Evolutionary conservation across 2,329 filamentous ascomycete species (phyloP).

Genomic region (Fusarium chuoi): DNA sequence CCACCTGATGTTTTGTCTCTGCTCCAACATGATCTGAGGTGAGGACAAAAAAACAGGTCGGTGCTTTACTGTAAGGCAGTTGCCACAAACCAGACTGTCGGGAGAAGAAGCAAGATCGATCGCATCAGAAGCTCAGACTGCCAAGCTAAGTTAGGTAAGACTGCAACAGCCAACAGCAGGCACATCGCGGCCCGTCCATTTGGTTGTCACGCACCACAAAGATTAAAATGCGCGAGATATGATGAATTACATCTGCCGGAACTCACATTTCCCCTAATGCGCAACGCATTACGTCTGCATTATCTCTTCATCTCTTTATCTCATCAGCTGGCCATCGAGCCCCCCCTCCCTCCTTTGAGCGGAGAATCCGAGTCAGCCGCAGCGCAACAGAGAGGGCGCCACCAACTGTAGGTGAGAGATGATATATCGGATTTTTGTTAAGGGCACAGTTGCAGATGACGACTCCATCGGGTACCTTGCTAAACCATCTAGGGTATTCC

Average conservation of each 20-base stretch:
- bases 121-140: conserved; percentile 8
- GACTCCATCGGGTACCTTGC: conserved; percentile 11
- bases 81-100: conserved; percentile 27
- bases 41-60: conserved; percentile 8
- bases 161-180: conserved; percentile 4
- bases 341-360: not conserved
- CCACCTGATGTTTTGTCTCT: not conserved
- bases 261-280: not conserved
- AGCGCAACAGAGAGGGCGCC: not conserved
- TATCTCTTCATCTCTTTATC: conserved; percentile 10
- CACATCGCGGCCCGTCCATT: conserved; percentile 12
- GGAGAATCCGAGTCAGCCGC: conserved; percentile 5
- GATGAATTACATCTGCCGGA: conserved; percentile 2
- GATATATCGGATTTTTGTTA: conserved; percentile 28
- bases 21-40: not conserved
- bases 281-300: conserved; percentile 1
- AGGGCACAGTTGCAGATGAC: conserved; percentile 6
- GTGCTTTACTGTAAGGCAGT: conserved; percentile 2
- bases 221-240: not conserved
- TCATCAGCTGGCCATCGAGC: conserved; percentile 1
- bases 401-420: conserved; percentile 24
- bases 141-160: conserved; percentile 16
- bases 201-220: conserved; percentile 16
- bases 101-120: conserved; percentile 25
- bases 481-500: conserved; percentile 1